These are phyloP conservation scores for Suhomyces guaymorum DNA, from an alignment of 1,139 yeast genomes.

Conservation along the genomic window DNA sequence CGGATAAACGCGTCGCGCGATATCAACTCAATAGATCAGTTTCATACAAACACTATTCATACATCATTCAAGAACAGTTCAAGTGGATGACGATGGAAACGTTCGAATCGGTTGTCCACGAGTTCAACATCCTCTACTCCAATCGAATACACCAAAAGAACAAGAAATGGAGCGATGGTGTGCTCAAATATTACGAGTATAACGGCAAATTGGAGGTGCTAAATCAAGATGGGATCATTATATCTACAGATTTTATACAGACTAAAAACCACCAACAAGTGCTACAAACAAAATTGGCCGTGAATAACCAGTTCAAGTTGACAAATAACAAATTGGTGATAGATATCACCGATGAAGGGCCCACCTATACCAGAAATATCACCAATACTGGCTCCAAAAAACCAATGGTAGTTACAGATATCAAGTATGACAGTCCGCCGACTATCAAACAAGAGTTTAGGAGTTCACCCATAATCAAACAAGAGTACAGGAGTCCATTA, in stretches of 20 bases:
- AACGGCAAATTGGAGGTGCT: conserved; percentile 49
- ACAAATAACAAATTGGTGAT: conserved; percentile 21
- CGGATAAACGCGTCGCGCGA: too few relatives aligned
- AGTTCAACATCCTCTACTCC: conserved; percentile 45
- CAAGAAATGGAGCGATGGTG: conserved; percentile 60
- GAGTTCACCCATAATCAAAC: too few relatives aligned
- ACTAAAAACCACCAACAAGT: conserved; percentile 15
- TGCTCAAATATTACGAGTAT: conserved; percentile 45
- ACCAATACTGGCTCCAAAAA: conserved; percentile 8
- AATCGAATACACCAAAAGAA: conserved; percentile 48
- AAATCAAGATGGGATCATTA: conserved; percentile 33
- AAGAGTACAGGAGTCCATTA: conserved; percentile 1
- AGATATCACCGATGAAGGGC: conserved; percentile 18
- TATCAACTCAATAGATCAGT: too few relatives aligned
- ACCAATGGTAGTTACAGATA: conserved; percentile 8
- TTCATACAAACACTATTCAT: too few relatives aligned
- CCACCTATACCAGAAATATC: conserved; percentile 11
- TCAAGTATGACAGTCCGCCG: conserved; percentile 8
- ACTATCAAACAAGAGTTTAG: conserved; percentile 2
- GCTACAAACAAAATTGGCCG: conserved; percentile 14
- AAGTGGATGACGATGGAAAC: conserved; percentile 6
- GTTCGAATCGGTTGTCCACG: conserved; percentile 33
- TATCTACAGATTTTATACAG: conserved; percentile 35
- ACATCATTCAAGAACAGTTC: neutral
- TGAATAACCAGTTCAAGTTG: conserved; percentile 18